Base-by-base conservation (phyloP, 345 rosid genomes). In the Corchorus olitorius region DNA sequence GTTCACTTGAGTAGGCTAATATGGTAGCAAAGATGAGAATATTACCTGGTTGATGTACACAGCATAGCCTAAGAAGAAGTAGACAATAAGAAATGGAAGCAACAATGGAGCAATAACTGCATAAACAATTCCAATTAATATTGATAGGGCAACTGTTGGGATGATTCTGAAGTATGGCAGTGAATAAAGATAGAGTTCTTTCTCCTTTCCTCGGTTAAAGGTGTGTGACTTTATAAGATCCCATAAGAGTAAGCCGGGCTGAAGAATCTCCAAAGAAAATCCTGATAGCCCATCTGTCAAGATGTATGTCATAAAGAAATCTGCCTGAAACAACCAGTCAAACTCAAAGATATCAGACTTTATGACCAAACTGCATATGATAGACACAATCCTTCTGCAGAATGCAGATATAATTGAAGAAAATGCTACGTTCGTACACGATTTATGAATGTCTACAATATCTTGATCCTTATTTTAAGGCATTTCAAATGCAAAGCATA, bases 231-330 rank as follows among this genome's bases (percentile, higher is more conserved):
- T 87, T 70, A 88, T 74, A 43, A 82, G 52, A 82, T 92, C 97
- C 87, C 86, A 86, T 56, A 85, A 53, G 56, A 93, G 84, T 74
- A 95, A 73, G 35, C 90, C 94, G 16, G 91, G 83, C 70, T 92
- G 98, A 82, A 95, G 97, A 79, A 89, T 84, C 84, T 95, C 99
- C 78, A 91, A 65, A 17, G 93, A 95, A 73, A 95, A 95, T 50
- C 92, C 98, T 27, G 96, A 93, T 22, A 93, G 87, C 63, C 99
- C 96, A 78, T 91, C 94, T 14, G 93, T 87, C 63, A 95, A 82
- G 78, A 93, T 88, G 89, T 93, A 93, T 79, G 99, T 93, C 77
- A 88, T 82, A 49, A 95, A 93, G 79, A 93, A 95, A 79, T 90
- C 97, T 67, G 87, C 97, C 98, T 95, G 88, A 48, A 85, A 78